Evolutionary conservation across 1,284 basidiomycete genomes (phyloP).

Genomic region (Rhodotorula glutinis): DNA sequence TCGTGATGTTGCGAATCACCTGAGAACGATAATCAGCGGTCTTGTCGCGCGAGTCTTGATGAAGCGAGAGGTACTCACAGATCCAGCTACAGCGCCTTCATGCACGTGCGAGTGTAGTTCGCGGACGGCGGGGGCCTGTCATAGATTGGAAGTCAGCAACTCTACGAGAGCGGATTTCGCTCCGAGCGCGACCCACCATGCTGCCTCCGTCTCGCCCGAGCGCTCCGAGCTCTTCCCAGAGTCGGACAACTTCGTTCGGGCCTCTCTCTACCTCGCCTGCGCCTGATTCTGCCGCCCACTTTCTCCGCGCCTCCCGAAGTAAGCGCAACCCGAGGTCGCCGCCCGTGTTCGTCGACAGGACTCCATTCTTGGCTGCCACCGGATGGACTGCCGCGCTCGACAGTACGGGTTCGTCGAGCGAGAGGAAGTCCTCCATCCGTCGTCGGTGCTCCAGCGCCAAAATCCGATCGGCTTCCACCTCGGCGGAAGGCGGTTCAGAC

Average conservation of each 20-base stretch:
- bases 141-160: background rate
- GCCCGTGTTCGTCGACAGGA: background rate
- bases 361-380: background rate
- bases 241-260: slow-evolving; percentile 17
- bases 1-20: slow-evolving; percentile 30
- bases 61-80: too few species aligned
- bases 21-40: too few species aligned
- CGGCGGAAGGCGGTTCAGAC: background rate
- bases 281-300: background rate
- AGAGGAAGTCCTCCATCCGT: slow-evolving; percentile 21
- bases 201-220: slow-evolving; percentile 2
- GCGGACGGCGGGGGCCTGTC: slow-evolving; percentile 9
- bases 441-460: slow-evolving; percentile 12
- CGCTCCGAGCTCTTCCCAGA: slow-evolving; percentile 23
- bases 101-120: slow-evolving; percentile 18
- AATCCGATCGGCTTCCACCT: too few species aligned
- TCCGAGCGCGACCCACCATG: background rate
- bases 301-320: slow-evolving; percentile 2
- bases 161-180: background rate
- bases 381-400: background rate
- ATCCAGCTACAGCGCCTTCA: slow-evolving; percentile 9
- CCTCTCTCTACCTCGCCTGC: slow-evolving; percentile 6
- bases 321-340: background rate
- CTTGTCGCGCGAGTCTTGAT: too few species aligned
- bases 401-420: background rate